These are phyloP conservation scores for Nyssa sinensis DNA, from an alignment of 148 eudicot genomes.

Conservation along the genomic window DNA sequence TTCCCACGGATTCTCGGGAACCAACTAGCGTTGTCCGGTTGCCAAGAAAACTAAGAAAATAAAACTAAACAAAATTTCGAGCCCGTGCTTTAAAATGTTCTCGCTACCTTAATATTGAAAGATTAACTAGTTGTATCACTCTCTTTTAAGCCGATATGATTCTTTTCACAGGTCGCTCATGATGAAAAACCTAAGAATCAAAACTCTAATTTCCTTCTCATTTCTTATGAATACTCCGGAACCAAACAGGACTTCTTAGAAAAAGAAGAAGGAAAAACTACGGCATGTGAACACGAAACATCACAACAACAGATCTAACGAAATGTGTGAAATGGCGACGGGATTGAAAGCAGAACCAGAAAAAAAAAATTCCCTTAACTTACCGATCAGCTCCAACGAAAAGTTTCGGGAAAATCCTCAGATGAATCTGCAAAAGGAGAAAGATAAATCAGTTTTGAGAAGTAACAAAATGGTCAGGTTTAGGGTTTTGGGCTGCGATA, in stretches of 20 bases:
- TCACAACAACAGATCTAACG: background rate
- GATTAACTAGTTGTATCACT: background rate
- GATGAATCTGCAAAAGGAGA: background rate
- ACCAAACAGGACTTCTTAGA: background rate
- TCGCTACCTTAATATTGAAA: background rate
- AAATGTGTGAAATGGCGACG: background rate
- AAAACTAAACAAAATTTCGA: no score
- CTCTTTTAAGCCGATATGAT: background rate
- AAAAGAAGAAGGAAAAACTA: background rate
- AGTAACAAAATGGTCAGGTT: background rate
- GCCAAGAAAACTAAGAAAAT: no score
- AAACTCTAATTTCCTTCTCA: no score
- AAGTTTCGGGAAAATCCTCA: background rate
- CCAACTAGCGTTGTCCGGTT: no score
- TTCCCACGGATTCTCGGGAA: no score
- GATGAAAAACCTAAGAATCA: no score
- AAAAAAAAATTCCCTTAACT: background rate
- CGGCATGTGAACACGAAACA: background rate
- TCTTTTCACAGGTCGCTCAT: background rate
- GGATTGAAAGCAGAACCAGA: background rate
- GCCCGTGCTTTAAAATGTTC: background rate
- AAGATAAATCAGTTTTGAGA: background rate
- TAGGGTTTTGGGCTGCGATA: background rate
- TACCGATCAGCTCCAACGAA: constrained; percentile 6
- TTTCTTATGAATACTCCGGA: background rate